phyloP scores from a whole-genome alignment of 225 moss, liverwort and hornwort species.

The Pseudisothecium myosuroides region DNA sequence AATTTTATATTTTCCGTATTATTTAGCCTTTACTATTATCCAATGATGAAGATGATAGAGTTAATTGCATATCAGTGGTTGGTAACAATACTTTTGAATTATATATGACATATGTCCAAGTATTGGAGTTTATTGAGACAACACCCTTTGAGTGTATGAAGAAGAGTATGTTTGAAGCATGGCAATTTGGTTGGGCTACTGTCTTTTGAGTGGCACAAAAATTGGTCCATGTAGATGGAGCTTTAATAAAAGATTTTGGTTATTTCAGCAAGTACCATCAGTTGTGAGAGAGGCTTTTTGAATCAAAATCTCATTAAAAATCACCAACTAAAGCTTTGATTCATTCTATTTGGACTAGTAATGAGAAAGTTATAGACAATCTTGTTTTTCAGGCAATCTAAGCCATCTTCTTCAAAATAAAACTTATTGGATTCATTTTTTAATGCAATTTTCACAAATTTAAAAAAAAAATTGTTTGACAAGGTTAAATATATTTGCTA shows the following conservation, averaged over 20 bases:
- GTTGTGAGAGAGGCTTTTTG: not conserved
- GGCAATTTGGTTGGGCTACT: not conserved
- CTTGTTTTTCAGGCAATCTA: no score
- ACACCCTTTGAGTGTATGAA: not conserved
- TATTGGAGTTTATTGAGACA: not conserved
- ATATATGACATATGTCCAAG: not conserved
- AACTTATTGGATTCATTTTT: no score
- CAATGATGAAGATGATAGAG: not conserved
- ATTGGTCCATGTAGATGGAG: not conserved
- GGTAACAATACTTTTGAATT: not conserved
- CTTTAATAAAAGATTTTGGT: not conserved
- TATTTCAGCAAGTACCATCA: not conserved
- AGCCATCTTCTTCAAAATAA: no score
- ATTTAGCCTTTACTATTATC: no score
- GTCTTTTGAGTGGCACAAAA: not conserved
- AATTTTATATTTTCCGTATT: not conserved
- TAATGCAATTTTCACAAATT: no score
- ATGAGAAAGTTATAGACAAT: no score
- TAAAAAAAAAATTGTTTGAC: no score
- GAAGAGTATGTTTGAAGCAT: not conserved
- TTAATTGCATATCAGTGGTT: rapidly evolving
- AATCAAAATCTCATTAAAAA: not conserved
- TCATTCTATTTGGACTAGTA: no score
- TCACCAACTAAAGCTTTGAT: no score
- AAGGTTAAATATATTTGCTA: no score